Conservation (phyloP, 805 yeast genomes). For the Spathaspora hagerdaliae region DNA sequence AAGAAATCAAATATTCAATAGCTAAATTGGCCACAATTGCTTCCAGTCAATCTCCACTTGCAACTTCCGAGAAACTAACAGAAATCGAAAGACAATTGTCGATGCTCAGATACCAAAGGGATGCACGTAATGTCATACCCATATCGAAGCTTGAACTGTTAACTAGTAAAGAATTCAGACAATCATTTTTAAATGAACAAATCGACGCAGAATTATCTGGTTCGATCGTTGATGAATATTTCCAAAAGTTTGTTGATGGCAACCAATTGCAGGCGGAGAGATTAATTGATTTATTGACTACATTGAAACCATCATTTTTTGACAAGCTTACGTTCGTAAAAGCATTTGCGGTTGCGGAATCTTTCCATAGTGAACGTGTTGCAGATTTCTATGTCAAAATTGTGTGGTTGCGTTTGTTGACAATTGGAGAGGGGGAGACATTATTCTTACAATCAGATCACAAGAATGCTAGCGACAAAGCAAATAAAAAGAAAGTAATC, state of each 20-base stretch:
- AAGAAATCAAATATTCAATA: conserved; percentile 58
- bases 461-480: conserved; percentile 42
- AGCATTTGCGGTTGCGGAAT: conserved; percentile 51
- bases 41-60: conserved; percentile 11
- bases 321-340: conserved; percentile 22
- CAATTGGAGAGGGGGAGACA: conserved; percentile 49
- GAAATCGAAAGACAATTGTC: conserved; percentile 51
- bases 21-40: conserved; percentile 68
- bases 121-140: background rate
- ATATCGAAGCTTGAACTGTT: background rate
- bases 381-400: conserved; percentile 18
- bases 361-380: conserved; percentile 23
- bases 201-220: conserved; percentile 9
- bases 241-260: conserved; percentile 28
- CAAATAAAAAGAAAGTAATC: conserved; percentile 32
- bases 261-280: conserved; percentile 40
- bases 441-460: conserved; percentile 30
- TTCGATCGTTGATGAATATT: conserved; percentile 17
- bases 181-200: conserved; percentile 13
- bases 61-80: conserved; percentile 22
- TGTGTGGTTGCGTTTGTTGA: conserved; percentile 59
- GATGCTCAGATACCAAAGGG: conserved; percentile 46
- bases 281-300: conserved; percentile 49
- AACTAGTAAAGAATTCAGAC: conserved; percentile 8
- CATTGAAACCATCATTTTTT: conserved; percentile 29